Evolutionary conservation across 2,329 filamentous ascomycete genomes (phyloP), one percentile per base, ranked within the genome.

Genomic region (Penicillium sp.): DNA sequence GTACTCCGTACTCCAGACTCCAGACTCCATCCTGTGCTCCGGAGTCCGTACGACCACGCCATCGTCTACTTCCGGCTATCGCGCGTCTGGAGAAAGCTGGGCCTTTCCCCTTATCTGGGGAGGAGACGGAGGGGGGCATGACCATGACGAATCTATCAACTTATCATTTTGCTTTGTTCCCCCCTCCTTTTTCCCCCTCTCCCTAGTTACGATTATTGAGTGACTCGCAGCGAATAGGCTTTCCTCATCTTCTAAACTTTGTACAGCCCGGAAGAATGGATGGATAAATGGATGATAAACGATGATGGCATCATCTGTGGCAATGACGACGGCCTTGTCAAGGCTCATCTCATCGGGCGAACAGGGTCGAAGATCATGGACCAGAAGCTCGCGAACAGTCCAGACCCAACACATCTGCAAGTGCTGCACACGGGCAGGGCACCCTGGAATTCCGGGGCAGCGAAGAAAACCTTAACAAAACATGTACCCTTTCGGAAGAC

Each of bases 11-110:
- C 28, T 22, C 45, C 45, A n/a, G 11, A 49, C 35, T 37, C 48
- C 28, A 12, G 22, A 35, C 48, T 37, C 48, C 48, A 50, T 25
- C 25, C 25, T 3, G 25, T 50, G 12, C 47, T 49, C 43, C 43
- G 20, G 25, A 15, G 20, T 48, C 22, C 22, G 35, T 39, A 3
- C 35, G 45, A 22, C 20, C 25, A 28, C 14, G 17, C 20, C 43
- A 12, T 49, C 35, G 20, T 8, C 17, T 28, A 47, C 31, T 51
- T 59, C 64, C 65, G 67, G 65, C 61, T 69, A 67, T 63, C 67
- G 65, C 65, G 65, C 62, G 17, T 61, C 55, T 61, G 57, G 58
- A 62, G 60, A 62, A 67, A 63, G 57, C 58, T 54, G 54, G 49
- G 43, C 28, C 25, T 10, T 12, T 45, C n/a, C 38, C 20, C 51